Conservation (phyloP, 768 basidiomycete genomes). For the Tylopilus felleus region DNA sequence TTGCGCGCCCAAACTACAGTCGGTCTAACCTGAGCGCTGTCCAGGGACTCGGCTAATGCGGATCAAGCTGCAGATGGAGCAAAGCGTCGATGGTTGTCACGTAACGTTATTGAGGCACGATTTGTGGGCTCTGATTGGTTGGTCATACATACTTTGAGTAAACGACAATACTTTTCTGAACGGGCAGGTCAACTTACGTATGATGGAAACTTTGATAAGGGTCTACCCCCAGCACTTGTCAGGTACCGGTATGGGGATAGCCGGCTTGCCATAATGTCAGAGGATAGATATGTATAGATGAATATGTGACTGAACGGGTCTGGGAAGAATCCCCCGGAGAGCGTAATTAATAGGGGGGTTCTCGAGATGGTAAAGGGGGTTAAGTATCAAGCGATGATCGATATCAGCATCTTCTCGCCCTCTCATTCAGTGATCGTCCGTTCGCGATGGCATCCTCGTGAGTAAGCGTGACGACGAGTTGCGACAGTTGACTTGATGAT, state of each 20-base stretch:
- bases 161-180: no score
- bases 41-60: no score
- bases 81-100: background rate
- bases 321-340: background rate
- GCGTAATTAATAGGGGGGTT: background rate
- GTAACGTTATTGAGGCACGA: background rate
- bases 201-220: no score
- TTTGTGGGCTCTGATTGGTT: background rate
- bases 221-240: no score
- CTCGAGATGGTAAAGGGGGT: background rate
- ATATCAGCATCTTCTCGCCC: background rate
- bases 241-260: no score
- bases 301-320: background rate
- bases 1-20: background rate
- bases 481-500: background rate
- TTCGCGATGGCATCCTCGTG: conserved; percentile 12
- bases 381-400: background rate
- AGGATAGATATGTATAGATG: no score
- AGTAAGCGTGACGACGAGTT: background rate
- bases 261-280: no score
- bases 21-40: no score
- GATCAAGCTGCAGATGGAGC: background rate
- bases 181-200: no score
- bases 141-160: background rate
- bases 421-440: background rate